Evolutionary conservation across 768 basidiomycete species (phyloP).

Genomic region (Saitozyma sp.): DNA sequence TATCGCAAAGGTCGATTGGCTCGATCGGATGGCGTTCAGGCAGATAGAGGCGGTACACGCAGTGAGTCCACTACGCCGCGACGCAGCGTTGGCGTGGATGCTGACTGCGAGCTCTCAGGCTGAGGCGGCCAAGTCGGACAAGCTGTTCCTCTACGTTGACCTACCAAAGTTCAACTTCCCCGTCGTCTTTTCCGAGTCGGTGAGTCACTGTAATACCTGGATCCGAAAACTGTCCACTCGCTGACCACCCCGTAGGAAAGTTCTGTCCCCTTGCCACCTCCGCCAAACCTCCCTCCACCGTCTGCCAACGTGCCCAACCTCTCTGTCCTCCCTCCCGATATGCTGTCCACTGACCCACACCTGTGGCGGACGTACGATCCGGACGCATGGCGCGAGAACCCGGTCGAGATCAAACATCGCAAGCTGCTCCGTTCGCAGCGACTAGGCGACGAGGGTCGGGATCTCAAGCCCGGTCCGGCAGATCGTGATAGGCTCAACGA

Average conservation of each 20-base stretch:
- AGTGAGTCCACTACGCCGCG: conserved; percentile 56
- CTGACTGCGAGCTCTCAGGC: conserved; percentile 58
- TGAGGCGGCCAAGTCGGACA: conserved; percentile 86
- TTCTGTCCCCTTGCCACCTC: conserved; percentile 42
- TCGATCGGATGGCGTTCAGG: conserved; percentile 87
- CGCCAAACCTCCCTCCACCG: conserved; percentile 30
- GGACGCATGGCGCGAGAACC: conserved; percentile 86
- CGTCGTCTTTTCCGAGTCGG: conserved; percentile 88
- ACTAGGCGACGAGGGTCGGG: conserved; percentile 89
- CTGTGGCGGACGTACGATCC: conserved; percentile 90
- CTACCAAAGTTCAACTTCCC: conserved; percentile 96
- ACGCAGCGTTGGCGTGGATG: no score
- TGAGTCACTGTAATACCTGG: conserved; percentile 51
- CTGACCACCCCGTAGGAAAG: conserved; percentile 31
- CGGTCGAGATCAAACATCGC: conserved; percentile 95
- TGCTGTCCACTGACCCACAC: conserved; percentile 62
- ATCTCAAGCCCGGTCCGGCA: conserved; percentile 94
- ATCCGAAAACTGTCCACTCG: background rate
- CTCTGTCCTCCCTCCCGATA: conserved; percentile 53
- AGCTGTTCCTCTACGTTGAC: conserved; percentile 94
- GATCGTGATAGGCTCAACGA: conserved; percentile 89
- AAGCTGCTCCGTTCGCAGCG: conserved; percentile 90
- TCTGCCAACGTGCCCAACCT: conserved; percentile 27
- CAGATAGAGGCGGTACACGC: conserved; percentile 94
- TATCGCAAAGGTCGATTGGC: conserved; percentile 90